Percentiles rank a stretch among this genome's conserved stretches.
phyloP scores from a whole-genome alignment of 2,329 filamentous ascomycete species.

The Colletotrichum lini region DNA sequence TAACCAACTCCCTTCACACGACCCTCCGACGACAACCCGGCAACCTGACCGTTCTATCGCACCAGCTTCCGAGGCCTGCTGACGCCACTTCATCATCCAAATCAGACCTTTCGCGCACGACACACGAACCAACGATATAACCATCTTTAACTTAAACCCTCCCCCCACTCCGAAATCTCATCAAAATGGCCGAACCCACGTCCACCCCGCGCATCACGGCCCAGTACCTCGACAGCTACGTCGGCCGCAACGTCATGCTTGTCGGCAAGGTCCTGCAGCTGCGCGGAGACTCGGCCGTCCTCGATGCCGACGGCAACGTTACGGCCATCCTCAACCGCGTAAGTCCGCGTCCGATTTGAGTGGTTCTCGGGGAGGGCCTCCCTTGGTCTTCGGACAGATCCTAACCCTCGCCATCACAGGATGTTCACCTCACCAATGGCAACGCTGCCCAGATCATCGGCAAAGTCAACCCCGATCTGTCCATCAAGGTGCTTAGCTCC shows the following conservation, averaged over 20 bases:
- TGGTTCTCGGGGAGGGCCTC: too few species aligned
- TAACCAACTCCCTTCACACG: constrained; percentile 10
- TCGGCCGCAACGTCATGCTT: constrained; percentile 82
- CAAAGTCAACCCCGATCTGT: constrained; percentile 82
- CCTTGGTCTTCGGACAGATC: too few species aligned
- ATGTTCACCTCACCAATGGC: constrained; percentile 77
- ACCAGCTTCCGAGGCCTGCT: background rate
- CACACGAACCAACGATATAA: background rate
- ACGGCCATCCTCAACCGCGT: constrained; percentile 82
- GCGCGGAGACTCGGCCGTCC: constrained; percentile 82
- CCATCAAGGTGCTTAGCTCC: constrained; percentile 78
- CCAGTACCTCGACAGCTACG: constrained; percentile 82
- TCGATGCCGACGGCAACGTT: constrained; percentile 86
- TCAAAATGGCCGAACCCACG: constrained; percentile 75
- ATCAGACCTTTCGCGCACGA: background rate
- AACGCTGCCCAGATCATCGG: constrained; percentile 84
- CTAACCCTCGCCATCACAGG: constrained; percentile 61
- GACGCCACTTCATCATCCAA: background rate
- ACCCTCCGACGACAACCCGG: constrained; percentile 6
- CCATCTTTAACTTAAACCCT: background rate
- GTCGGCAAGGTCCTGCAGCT: constrained; percentile 89
- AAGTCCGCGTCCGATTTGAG: constrained; percentile 47
- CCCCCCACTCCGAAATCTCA: too few species aligned
- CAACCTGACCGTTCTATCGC: background rate
- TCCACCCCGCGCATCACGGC: constrained; percentile 87